phyloP scores from a whole-genome alignment of 1,139 yeast genomes.

The Lodderomyces oxycetoniae region DNA sequence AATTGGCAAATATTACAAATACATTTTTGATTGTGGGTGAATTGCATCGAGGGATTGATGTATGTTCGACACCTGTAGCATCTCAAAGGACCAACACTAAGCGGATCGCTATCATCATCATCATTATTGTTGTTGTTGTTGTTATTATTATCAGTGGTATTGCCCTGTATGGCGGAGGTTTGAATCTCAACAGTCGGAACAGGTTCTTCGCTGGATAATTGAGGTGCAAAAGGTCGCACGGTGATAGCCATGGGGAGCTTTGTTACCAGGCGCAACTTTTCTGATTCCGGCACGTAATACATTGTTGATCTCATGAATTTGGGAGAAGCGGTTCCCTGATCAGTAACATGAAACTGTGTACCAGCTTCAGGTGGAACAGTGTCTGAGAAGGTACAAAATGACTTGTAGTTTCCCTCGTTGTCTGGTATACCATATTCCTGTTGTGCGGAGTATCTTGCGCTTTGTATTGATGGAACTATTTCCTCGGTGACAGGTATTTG shows the following conservation, averaged over 20 bases:
- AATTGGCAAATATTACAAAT: conserved; percentile 87
- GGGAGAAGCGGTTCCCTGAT: conserved; percentile 84
- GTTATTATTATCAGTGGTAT: not conserved
- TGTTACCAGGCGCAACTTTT: conserved; percentile 63
- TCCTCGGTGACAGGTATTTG: conserved; percentile 1
- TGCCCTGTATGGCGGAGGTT: too few relatives aligned
- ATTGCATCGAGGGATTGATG: conserved; percentile 79
- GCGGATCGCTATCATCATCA: conserved; percentile 20
- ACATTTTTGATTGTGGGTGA: conserved; percentile 59
- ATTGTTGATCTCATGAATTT: conserved; percentile 72
- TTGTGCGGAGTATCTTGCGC: conserved; percentile 53
- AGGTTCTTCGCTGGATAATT: conserved; percentile 42
- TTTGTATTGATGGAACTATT: conserved; percentile 45
- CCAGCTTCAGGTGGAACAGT: conserved; percentile 82
- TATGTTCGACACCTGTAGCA: conserved; percentile 90
- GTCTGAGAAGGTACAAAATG: conserved; percentile 67
- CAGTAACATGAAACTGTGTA: conserved; percentile 62
- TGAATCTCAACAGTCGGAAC: conserved; percentile 67
- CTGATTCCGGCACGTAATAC: conserved; percentile 80
- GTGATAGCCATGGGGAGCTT: conserved; percentile 79
- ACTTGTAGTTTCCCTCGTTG: conserved; percentile 26
- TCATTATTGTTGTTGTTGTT: not conserved
- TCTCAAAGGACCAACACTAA: conserved; percentile 68
- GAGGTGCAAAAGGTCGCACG: conserved; percentile 78
- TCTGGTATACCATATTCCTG: conserved; percentile 34